A percentile compares a stretch with the other conserved stretches of the same genome.
Conservation (phyloP, 1,284 basidiomycete genomes). For the Tremellales sp. region DNA sequence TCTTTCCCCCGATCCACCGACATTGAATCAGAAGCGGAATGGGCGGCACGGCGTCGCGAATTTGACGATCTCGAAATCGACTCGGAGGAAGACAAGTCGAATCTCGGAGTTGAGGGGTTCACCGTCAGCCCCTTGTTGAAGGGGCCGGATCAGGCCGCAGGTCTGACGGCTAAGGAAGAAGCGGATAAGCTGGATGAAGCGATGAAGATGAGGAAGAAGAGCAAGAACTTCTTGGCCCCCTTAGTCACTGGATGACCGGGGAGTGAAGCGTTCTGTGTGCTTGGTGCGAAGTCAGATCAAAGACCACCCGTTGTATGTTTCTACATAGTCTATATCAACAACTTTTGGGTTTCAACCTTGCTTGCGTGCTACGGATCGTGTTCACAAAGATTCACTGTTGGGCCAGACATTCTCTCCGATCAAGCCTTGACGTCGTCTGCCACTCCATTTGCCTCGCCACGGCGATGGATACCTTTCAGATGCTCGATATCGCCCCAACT, state of each 20-base stretch:
- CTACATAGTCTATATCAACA: too few species aligned
- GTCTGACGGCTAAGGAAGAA: constrained; percentile 27
- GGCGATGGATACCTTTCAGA: constrained; percentile 11
- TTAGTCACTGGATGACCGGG: constrained; percentile 1
- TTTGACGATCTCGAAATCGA: constrained; percentile 66
- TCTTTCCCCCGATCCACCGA: constrained; percentile 51
- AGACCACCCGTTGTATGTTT: too few species aligned
- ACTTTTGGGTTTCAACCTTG: too few species aligned
- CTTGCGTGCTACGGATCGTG: too few species aligned
- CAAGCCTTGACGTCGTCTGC: constrained; percentile 12
- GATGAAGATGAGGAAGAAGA: constrained; percentile 22
- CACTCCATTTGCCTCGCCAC: constrained; percentile 13
- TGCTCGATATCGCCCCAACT: constrained; percentile 30
- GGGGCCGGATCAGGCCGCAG: constrained; percentile 3
- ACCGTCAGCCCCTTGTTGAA: not conserved
- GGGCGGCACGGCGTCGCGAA: constrained; percentile 66
- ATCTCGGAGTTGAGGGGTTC: constrained; percentile 28
- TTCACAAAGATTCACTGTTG: too few species aligned
- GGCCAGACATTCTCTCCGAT: too few species aligned
- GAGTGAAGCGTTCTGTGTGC: not conserved
- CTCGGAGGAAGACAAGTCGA: constrained; percentile 76
- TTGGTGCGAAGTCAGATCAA: not conserved
- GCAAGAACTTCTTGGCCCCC: not conserved
- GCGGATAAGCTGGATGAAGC: constrained; percentile 34
- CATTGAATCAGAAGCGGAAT: constrained; percentile 71